Conservation (phyloP, 345 rosid species). For the Brassica cretica region DNA sequence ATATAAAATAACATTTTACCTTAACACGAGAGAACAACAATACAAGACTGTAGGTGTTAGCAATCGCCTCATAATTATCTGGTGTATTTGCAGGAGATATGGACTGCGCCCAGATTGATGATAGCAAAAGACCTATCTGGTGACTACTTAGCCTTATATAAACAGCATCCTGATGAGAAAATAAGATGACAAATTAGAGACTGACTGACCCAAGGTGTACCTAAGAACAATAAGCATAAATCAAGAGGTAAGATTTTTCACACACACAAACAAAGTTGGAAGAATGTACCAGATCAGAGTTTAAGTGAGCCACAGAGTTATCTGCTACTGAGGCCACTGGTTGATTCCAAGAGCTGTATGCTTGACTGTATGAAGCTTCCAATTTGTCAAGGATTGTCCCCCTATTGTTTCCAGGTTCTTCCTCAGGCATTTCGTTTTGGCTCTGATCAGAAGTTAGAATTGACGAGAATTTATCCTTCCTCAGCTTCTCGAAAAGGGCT, state of each 20-base stretch:
- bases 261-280: background rate
- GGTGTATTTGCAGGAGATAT: slow-evolving; percentile 87
- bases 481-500: slow-evolving; percentile 92
- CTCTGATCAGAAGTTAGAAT: slow-evolving; percentile 44
- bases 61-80: slow-evolving; percentile 86
- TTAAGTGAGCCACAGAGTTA: slow-evolving; percentile 17
- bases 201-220: slow-evolving; percentile 14
- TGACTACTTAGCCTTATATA: slow-evolving; percentile 83
- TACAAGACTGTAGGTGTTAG: slow-evolving; percentile 89
- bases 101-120: slow-evolving; percentile 94
- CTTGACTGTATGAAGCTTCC: slow-evolving; percentile 46
- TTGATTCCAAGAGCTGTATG: slow-evolving; percentile 37
- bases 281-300: background rate
- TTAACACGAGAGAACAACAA: slow-evolving; percentile 85
- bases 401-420: background rate
- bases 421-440: slow-evolving; percentile 21
- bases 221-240: background rate
- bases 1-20: slow-evolving; percentile 47
- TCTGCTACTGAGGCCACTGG: slow-evolving; percentile 27
- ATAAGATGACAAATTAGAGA: slow-evolving; percentile 23
- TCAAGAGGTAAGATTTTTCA: background rate
- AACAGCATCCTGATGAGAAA: slow-evolving; percentile 55
- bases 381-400: slow-evolving; percentile 45
- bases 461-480: slow-evolving; percentile 50
- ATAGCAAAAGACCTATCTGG: slow-evolving; percentile 90